These are phyloP conservation scores for Aureobasidium sp. DNA, from an alignment of 2,329 filamentous ascomycete species.

Conservation along the genomic window DNA sequence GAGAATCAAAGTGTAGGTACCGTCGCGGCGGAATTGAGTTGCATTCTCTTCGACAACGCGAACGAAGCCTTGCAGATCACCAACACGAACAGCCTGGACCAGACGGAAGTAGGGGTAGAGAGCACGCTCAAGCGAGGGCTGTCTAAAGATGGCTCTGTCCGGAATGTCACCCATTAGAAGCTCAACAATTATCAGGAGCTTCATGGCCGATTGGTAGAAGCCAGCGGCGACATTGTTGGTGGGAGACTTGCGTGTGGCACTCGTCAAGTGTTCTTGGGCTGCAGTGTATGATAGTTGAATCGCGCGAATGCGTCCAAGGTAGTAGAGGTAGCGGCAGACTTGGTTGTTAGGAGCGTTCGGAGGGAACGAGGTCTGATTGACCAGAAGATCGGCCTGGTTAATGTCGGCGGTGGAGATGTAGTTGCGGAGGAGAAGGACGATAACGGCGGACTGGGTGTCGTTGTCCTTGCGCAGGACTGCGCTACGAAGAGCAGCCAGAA, in stretches of 20 bases:
- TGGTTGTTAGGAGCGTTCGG: constrained; percentile 94
- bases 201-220: constrained; percentile 92
- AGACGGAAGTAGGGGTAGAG: constrained; percentile 90
- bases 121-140: constrained; percentile 75
- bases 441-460: constrained; percentile 94
- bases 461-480: constrained; percentile 95
- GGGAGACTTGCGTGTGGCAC: constrained; percentile 90
- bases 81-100: constrained; percentile 92
- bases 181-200: constrained; percentile 93
- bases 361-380: constrained; percentile 93
- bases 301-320: constrained; percentile 89
- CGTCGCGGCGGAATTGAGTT: constrained; percentile 81
- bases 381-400: constrained; percentile 87
- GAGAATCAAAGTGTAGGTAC: constrained; percentile 90
- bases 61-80: constrained; percentile 88
- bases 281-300: constrained; percentile 97
- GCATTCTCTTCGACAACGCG: constrained; percentile 74
- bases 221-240: constrained; percentile 81
- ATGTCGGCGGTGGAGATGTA: constrained; percentile 96
- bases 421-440: constrained; percentile 87
- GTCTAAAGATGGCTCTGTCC: constrained; percentile 87
- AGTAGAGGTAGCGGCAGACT: constrained; percentile 94
- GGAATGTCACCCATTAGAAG: constrained; percentile 98
- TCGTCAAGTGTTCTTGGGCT: constrained; percentile 86
- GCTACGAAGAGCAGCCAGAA: constrained; percentile 82